phyloP scores from a whole-genome alignment of 768 basidiomycete genomes.

The Kwoniella sp. region DNA sequence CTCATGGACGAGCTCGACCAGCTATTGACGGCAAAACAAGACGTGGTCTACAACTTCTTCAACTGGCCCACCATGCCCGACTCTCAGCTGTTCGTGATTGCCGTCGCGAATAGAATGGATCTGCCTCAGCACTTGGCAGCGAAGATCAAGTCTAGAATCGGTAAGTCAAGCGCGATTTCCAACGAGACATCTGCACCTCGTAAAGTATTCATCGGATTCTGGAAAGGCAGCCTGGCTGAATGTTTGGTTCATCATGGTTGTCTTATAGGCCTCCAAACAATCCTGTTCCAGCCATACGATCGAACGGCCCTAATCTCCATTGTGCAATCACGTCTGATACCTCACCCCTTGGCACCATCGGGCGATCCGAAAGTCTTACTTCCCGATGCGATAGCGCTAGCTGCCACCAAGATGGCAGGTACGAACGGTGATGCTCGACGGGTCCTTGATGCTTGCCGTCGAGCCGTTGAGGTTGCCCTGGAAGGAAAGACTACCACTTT shows the following conservation, averaged over 20 bases:
- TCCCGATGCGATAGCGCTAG: constrained; percentile 78
- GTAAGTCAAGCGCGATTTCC: too few species aligned
- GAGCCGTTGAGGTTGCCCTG: constrained; percentile 75
- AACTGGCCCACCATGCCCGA: constrained; percentile 93
- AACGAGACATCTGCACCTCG: too few species aligned
- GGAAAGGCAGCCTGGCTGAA: too few species aligned
- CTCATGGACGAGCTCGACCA: constrained; percentile 99
- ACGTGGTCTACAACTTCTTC: constrained; percentile 99
- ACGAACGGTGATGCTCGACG: constrained; percentile 94
- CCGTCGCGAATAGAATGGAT: constrained; percentile 98
- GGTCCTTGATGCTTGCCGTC: constrained; percentile 88
- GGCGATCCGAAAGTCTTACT: constrained; percentile 61
- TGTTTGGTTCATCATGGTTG: too few species aligned
- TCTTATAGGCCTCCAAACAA: constrained; percentile 47
- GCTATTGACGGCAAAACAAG: constrained; percentile 90
- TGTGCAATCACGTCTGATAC: constrained; percentile 74
- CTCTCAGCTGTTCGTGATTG: constrained; percentile 89
- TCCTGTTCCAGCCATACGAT: constrained; percentile 77
- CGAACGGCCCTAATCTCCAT: constrained; percentile 74
- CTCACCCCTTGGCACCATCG: constrained; percentile 52
- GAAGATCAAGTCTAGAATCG: constrained; percentile 86
- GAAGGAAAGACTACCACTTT: constrained; percentile 53
- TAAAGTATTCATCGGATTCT: too few species aligned
- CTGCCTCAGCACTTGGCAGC: constrained; percentile 92
- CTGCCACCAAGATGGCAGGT: constrained; percentile 73